Base-by-base conservation (phyloP, 805 yeast species). In the Starmerella bombi region DNA sequence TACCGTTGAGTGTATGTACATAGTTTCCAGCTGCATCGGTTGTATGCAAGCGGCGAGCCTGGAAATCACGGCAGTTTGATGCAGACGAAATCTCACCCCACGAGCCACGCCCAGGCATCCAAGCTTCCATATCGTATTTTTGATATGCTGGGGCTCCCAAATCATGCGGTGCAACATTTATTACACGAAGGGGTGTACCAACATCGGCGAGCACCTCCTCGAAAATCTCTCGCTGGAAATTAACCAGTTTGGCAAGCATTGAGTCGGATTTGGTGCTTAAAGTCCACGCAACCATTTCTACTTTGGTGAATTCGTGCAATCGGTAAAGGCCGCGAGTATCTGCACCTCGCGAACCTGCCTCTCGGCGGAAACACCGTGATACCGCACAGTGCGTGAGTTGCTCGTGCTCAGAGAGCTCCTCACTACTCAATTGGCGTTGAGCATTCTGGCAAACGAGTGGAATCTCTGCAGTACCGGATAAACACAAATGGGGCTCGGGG, bases 251-350 rank as follows among this genome's bases (percentile, higher is more conserved):
- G 41, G 80, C 77, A 6, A 49, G 45, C 27, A 43, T 44, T 1
- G 40, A 44, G 1, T 49, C 31, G 2, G 66, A 68, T 0, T 67
- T 62, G 12, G 32, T 41, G 10, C 27, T 19, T 9, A 42, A 37
- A 3, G 71, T 59, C 94, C 91, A 77, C 45, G 77, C 77, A 53
- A 88, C 91, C 40, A 91, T 61, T 57, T 91, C 98, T 1, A 91
- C 94, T 58, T 91, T 91, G 9, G 93, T 82, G 59, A 91, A 91
- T 61, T 91, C 98, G 57, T 91, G 98, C 19, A 91, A 96, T 32
- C 98, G 66, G 52, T 91, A 91, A 1, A 91, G 64, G 0, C 98
- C 98, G 51, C 78, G 75, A 0, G 96, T 84, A 50, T 84, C 96
- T 49, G 73, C 74, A 2, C 98, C 98, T 41, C 94, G 71, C 1